phyloP scores from a whole-genome alignment of 345 rosid species.

The Orychophragmus violaceus region DNA sequence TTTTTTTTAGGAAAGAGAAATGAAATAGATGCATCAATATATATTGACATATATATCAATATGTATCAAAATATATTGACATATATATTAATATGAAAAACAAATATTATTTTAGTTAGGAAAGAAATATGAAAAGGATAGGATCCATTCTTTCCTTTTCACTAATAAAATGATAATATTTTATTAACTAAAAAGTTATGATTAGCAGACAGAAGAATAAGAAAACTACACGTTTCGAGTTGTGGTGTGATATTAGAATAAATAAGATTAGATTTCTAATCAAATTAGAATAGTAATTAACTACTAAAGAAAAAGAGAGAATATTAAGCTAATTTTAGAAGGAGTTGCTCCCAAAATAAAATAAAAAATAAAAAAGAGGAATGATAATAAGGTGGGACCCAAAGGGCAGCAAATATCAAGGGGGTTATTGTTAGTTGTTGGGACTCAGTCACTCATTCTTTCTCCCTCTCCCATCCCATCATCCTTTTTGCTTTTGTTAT shows the following conservation, averaged over 20 bases:
- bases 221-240: slow-evolving; percentile 28
- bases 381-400: slow-evolving; percentile 20
- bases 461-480: not conserved
- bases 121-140: slow-evolving; percentile 21
- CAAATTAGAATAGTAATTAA: slow-evolving; percentile 5
- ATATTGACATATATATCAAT: not conserved
- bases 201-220: slow-evolving; percentile 20
- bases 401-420: slow-evolving; percentile 53
- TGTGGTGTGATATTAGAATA: slow-evolving; percentile 4
- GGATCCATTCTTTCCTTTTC: not conserved
- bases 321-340: slow-evolving; percentile 12
- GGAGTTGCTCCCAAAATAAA: not conserved
- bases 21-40: not conserved
- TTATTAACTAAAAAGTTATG: slow-evolving; percentile 25
- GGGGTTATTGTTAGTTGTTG: slow-evolving; percentile 54
- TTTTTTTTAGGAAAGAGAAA: not conserved
- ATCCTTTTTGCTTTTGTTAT: not conserved
- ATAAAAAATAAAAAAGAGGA: not conserved
- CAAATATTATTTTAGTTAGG: not conserved
- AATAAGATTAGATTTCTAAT: slow-evolving; percentile 1
- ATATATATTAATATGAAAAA: not conserved
- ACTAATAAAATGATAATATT: not conserved
- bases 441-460: slow-evolving; percentile 50
- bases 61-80: not conserved
- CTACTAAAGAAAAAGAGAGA: not conserved